These are phyloP conservation scores for Guillardia theta DNA, from an alignment of 78 protist species.

Conservation along the genomic window DNA sequence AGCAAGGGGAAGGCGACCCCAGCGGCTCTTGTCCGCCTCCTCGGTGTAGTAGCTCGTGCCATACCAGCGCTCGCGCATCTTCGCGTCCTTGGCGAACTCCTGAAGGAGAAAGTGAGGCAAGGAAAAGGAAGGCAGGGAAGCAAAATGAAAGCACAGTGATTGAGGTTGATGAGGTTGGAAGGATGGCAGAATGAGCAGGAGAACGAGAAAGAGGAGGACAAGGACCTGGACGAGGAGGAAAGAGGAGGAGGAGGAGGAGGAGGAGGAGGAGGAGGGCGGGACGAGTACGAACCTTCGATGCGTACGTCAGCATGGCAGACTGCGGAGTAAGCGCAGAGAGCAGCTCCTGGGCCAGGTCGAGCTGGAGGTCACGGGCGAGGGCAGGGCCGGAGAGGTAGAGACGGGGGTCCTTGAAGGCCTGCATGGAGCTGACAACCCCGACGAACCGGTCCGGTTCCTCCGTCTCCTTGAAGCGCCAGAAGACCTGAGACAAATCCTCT, in stretches of 20 bases:
- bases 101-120: not conserved
- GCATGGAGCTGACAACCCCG: slow-evolving; percentile 39
- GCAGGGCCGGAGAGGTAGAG: not conserved
- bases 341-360: not conserved
- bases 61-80: slow-evolving; percentile 44
- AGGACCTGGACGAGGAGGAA: no score
- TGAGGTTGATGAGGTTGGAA: not conserved
- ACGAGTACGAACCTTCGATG: no score
- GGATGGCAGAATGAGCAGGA: no score
- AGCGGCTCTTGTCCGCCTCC: no score
- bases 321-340: not conserved
- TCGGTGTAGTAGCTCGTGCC: no score
- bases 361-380: not conserved
- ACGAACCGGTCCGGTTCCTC: slow-evolving; percentile 26
- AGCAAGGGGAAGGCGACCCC: not conserved
- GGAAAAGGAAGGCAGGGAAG: no score
- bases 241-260: no score
- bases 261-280: no score
- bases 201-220: no score
- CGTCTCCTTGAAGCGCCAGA: slow-evolving; percentile 38
- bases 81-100: not conserved
- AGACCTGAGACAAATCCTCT: not conserved
- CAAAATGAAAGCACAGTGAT: no score
- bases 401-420: not conserved
- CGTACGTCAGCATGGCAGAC: no score